These are phyloP conservation scores for Quercus phellos DNA, from an alignment of 331 rosid genomes.

Conservation along the genomic window DNA sequence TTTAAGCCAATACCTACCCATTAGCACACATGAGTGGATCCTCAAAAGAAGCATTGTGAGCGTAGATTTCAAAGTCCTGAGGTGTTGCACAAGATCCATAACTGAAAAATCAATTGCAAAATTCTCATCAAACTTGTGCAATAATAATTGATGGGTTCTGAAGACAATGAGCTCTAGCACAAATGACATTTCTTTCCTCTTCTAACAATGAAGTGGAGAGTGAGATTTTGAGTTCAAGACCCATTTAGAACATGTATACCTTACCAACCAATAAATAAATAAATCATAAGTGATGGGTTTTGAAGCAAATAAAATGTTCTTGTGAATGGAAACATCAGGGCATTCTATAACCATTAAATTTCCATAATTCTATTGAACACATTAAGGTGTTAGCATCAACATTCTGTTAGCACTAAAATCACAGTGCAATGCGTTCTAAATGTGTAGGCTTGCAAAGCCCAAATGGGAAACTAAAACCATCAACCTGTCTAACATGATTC, in stretches of 20 bases:
- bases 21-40: slow-evolving; percentile 76
- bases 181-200: not conserved
- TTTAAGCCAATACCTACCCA: slow-evolving; percentile 43
- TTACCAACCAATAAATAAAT: no score
- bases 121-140: not conserved
- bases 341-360: not conserved
- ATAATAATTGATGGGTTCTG: not conserved
- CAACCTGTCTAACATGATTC: not conserved
- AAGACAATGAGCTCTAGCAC: not conserved
- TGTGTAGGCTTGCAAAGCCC: not conserved
- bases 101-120: slow-evolving; percentile 30
- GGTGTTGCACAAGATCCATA: slow-evolving; percentile 65
- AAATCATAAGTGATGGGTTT: not conserved
- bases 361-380: not conserved
- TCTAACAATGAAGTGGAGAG: no score
- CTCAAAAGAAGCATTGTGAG: slow-evolving; percentile 69
- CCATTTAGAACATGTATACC: no score
- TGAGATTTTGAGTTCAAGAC: no score
- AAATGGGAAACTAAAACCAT: not conserved
- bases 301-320: not conserved
- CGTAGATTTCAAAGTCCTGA: slow-evolving; percentile 67
- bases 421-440: not conserved
- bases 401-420: not conserved
- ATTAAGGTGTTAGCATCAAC: not conserved
- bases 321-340: not conserved